These are phyloP conservation scores for Phytopythium chamaehyphon DNA, from an alignment of 352 stramenopile species.

Conservation along the genomic window DNA sequence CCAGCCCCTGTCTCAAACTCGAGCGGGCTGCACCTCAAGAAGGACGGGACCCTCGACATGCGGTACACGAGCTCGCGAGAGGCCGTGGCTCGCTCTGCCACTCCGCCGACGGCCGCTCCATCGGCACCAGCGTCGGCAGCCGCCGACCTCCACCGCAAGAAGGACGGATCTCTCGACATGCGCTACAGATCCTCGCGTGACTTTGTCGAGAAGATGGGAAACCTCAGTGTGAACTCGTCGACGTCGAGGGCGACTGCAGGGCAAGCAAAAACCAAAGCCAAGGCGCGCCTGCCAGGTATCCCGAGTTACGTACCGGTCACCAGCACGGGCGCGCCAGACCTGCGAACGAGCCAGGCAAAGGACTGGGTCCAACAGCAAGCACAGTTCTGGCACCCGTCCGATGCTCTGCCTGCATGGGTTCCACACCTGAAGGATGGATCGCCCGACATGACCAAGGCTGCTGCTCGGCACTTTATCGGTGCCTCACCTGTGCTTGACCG, in stretches of 20 bases:
- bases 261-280: constrained; percentile 4
- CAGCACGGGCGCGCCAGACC: constrained; percentile 16
- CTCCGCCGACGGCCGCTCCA: background rate
- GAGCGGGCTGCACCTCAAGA: constrained; percentile 13
- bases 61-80: constrained; percentile 20
- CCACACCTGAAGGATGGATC: constrained; percentile 26
- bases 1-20: constrained; percentile 3
- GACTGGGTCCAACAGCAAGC: constrained; percentile 25
- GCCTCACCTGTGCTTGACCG: constrained; percentile 10
- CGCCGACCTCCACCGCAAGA: constrained; percentile 15
- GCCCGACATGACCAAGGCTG: constrained; percentile 21
- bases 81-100: background rate
- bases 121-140: background rate
- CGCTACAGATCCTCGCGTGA: constrained; percentile 20
- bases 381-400: constrained; percentile 15
- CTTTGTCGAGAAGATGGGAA: constrained; percentile 16
- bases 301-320: constrained; percentile 16
- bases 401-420: constrained; percentile 17
- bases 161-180: constrained; percentile 20
- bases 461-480: constrained; percentile 20
- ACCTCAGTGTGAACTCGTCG: constrained; percentile 9
- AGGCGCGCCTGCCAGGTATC: constrained; percentile 6
- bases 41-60: constrained; percentile 19
- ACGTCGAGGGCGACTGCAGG: constrained; percentile 4
- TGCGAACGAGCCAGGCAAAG: constrained; percentile 20